Evolutionary conservation across 2,329 filamentous ascomycete species (phyloP).

Genomic region (Eutypella sp.): DNA sequence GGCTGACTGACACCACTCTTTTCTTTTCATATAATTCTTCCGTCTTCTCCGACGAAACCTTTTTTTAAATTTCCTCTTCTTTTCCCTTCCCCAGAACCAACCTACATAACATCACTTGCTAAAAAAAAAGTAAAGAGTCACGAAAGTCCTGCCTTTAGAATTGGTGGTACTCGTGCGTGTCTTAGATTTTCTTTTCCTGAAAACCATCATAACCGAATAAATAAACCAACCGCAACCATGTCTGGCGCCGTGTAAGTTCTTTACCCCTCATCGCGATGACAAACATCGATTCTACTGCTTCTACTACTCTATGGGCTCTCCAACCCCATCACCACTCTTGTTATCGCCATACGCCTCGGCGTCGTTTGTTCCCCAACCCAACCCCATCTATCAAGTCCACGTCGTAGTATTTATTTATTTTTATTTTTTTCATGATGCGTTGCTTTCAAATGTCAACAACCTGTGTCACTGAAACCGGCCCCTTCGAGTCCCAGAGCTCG

Average conservation of each 20-base stretch:
- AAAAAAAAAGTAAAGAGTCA: background rate
- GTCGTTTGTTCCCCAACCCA: too few relatives aligned
- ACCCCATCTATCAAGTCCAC: too few relatives aligned
- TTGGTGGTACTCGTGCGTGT: background rate
- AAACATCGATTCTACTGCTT: slow-evolving; percentile 13
- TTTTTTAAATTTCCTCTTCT: slow-evolving; percentile 3
- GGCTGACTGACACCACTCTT: slow-evolving; percentile 11
- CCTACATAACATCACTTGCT: background rate
- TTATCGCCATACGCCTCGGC: slow-evolving; percentile 1
- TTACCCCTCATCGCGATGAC: slow-evolving; percentile 12
- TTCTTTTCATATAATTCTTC: slow-evolving; percentile 12
- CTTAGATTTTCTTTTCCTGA: background rate
- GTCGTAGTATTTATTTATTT: background rate
- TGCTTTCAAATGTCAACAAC: slow-evolving; percentile 22
- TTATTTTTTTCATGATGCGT: slow-evolving; percentile 11
- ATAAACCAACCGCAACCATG: slow-evolving; percentile 41
- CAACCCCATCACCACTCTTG: background rate
- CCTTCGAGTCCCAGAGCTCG: slow-evolving; percentile 57
- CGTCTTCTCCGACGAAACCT: slow-evolving; percentile 4
- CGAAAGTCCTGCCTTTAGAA: background rate
- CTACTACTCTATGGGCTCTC: slow-evolving; percentile 1
- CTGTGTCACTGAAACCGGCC: slow-evolving; percentile 25
- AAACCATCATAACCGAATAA: background rate
- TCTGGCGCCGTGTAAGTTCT: slow-evolving; percentile 64
- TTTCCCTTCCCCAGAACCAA: background rate